Evolutionary conservation across 192 early-diverging fungal species (phyloP), one percentile per base, ranked within the genome.

Genomic region (Linnemannia hyalina): DNA sequence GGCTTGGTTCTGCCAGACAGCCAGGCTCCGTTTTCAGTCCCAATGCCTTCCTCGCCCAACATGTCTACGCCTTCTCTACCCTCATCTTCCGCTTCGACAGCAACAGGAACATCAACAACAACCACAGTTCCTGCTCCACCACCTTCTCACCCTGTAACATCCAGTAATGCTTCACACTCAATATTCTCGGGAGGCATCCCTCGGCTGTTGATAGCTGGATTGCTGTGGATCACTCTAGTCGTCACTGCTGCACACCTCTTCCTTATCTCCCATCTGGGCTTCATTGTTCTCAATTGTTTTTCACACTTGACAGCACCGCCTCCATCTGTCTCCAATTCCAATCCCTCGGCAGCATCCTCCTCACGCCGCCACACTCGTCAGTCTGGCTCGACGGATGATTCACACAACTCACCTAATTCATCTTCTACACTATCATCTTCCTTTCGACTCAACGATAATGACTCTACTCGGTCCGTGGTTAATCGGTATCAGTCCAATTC

Each of bases 201-300:
- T 54, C 83, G 83, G n/a, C 40, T 86, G n/a, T 22, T 86, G 36
- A 44, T 86, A 18, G 79, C 83, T 9, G 75, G 78, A 6, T 22
- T 80, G 22, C 71, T 86, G 3, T 86, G 83, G 83, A 68, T 86
- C 70, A 86, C 83, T 22, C 47, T 86, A 0, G 78, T 86, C 1
- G 47, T 86, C 44, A 81, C 84, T 0, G 78, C 79, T 29, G 79
- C 79, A 23, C 84, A 86, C 29, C 75, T 86, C 26, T 80, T 86
- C 36, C 46, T 86, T 2, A 71, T 86, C 60, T 77, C 79, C 18
- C 84, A 80, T 71, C 20, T 86, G 47, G 84, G 84, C 40, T 86
- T 86, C 54, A 68, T 80, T 36, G 76, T 86, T 44, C 75, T 86
- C 71, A 81, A 78, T 15, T 86, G 84, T 63, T 86, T 86, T 40